These are phyloP conservation scores for Apiospora phragmitis DNA, from an alignment of 2,329 filamentous ascomycete species.

Conservation along the genomic window DNA sequence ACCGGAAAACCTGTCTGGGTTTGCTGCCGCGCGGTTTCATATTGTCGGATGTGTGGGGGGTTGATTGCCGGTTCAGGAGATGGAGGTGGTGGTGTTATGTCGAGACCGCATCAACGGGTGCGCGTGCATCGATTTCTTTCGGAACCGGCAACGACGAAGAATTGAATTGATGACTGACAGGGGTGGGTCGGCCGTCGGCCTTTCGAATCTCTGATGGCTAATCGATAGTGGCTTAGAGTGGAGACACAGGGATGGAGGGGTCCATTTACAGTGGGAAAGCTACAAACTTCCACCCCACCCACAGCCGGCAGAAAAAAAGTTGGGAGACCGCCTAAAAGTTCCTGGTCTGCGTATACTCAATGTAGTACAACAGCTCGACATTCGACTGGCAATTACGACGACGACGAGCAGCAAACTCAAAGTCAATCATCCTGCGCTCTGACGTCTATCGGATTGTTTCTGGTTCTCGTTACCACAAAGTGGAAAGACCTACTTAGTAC, in stretches of 20 bases:
- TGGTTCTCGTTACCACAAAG: neutral
- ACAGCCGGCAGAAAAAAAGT: slow-evolving; percentile 11
- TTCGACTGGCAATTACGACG: neutral
- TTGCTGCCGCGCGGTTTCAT: slow-evolving; percentile 3
- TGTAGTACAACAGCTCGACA: neutral
- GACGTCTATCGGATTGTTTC: neutral
- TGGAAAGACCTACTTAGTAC: slow-evolving; percentile 15
- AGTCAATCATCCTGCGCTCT: neutral
- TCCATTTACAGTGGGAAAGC: neutral
- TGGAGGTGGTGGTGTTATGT: neutral
- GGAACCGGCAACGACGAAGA: neutral
- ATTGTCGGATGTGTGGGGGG: neutral
- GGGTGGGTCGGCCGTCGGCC: too few relatives aligned
- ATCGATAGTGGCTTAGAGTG: neutral
- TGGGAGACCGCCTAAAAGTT: slow-evolving; percentile 4
- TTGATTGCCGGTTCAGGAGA: neutral
- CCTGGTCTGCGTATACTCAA: neutral
- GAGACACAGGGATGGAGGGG: neutral
- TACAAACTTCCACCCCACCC: slow-evolving; percentile 2
- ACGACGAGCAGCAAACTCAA: neutral
- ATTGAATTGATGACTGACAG: slow-evolving; percentile 1
- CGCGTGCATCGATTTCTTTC: neutral
- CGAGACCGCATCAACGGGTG: neutral
- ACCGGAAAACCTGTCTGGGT: slow-evolving; percentile 56
- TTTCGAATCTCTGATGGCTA: neutral